These are phyloP conservation scores for Pseudoneurospora amorphoporcata DNA, from an alignment of 495 filamentous ascomycete genomes.

Conservation along the genomic window DNA sequence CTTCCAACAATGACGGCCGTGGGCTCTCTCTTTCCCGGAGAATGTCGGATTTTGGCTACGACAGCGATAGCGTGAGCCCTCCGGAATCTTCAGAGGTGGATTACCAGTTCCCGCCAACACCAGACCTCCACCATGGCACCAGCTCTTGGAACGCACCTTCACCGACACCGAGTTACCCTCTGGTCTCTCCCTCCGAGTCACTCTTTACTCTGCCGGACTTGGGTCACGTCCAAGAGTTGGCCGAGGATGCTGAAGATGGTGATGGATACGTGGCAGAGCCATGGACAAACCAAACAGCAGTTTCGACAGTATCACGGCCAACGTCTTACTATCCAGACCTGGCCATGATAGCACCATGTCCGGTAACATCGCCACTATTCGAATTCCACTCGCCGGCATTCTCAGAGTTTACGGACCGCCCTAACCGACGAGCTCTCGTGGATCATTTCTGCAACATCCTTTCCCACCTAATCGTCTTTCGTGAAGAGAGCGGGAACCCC, in stretches of 20 bases:
- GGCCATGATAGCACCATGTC: conserved; percentile 38
- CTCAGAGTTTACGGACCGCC: conserved; percentile 43
- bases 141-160: neutral
- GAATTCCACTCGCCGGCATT: conserved; percentile 44
- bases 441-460: conserved; percentile 55
- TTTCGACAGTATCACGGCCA: conserved; percentile 8
- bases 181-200: neutral
- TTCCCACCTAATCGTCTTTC: conserved; percentile 52
- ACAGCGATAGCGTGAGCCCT: conserved; percentile 4
- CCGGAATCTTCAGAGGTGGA: conserved; percentile 3
- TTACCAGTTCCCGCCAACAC: neutral
- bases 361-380: conserved; percentile 33
- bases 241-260: neutral
- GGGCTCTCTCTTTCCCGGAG: conserved; percentile 5
- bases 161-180: neutral
- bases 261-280: neutral
- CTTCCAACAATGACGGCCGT: neutral
- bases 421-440: conserved; percentile 44
- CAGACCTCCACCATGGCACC: neutral
- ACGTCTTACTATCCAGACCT: conserved; percentile 26
- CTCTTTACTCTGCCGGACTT: neutral
- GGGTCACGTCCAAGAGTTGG: neutral
- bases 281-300: neutral
- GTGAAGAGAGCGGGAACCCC: conserved; percentile 52
- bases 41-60: conserved; percentile 12